A percentile compares a stretch with the other conserved stretches of the same genome.
Evolutionary conservation across 1,139 yeast species (phyloP).

Genomic region (Pichia sp.): DNA sequence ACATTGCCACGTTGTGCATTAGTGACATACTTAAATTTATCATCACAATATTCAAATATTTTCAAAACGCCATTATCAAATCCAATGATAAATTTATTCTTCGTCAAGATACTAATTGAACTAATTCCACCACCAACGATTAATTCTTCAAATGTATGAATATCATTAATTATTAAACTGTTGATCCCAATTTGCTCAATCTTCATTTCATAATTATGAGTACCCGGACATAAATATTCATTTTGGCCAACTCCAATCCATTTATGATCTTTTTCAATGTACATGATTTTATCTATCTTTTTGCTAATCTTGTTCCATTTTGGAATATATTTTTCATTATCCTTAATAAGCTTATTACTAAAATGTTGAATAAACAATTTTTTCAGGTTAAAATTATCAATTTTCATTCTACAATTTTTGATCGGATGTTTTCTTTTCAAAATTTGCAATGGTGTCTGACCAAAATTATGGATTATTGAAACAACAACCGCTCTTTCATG

Average conservation of each 20-base stretch:
- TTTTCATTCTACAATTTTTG: too few species aligned
- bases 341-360: constrained; percentile 13
- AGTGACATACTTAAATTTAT: constrained; percentile 12
- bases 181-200: constrained; percentile 27
- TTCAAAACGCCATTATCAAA: constrained; percentile 24
- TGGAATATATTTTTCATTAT: neutral
- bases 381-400: constrained; percentile 20
- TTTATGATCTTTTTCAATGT: constrained; percentile 29
- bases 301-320: neutral
- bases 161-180: constrained; percentile 38
- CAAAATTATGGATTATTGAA: constrained; percentile 83
- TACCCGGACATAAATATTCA: constrained; percentile 26
- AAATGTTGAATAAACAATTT: constrained; percentile 30
- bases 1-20: constrained; percentile 16
- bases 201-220: constrained; percentile 34
- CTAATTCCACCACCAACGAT: constrained; percentile 24
- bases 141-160: constrained; percentile 37
- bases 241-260: constrained; percentile 46
- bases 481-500: constrained; percentile 68
- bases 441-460: constrained; percentile 76
- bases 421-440: constrained; percentile 66
- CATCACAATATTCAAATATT: constrained; percentile 16
- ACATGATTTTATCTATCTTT: constrained; percentile 30
- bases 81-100: constrained; percentile 23
- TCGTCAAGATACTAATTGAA: constrained; percentile 16